phyloP scores from a whole-genome alignment of 2,329 filamentous ascomycete species.

The Corniculantispora saksenae region DNA sequence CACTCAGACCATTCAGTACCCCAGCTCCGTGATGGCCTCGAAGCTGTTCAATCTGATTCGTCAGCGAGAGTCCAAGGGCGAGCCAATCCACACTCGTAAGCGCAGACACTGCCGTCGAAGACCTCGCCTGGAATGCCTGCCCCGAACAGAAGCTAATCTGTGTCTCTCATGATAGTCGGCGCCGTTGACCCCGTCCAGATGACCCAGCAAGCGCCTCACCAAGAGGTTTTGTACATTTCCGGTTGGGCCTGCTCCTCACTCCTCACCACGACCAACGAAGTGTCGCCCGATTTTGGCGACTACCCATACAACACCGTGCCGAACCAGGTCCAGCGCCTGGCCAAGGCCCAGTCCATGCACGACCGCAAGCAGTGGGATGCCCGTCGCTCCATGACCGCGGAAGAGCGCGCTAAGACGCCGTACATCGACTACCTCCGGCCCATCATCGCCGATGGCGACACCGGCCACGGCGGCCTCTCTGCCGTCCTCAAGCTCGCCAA shows the following conservation, averaged over 20 bases:
- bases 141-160: neutral
- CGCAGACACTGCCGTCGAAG: neutral
- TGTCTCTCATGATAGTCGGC: constrained; percentile 67
- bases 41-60: constrained; percentile 91
- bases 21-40: constrained; percentile 90
- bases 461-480: constrained; percentile 88
- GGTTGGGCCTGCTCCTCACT: constrained; percentile 97
- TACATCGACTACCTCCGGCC: constrained; percentile 92
- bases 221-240: constrained; percentile 93
- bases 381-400: constrained; percentile 73
- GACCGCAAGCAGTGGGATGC: constrained; percentile 94
- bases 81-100: constrained; percentile 91
- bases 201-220: constrained; percentile 95
- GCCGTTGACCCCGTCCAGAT: constrained; percentile 99
- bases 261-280: constrained; percentile 92
- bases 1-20: constrained; percentile 81
- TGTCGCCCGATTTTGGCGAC: constrained; percentile 96
- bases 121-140: no score
- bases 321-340: constrained; percentile 93
- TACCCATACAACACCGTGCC: constrained; percentile 99
- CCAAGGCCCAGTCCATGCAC: constrained; percentile 96
- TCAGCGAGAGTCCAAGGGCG: constrained; percentile 72
- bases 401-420: constrained; percentile 72
- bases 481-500: constrained; percentile 96
- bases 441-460: constrained; percentile 95